Evolutionary conservation across 2,329 filamentous ascomycete species (phyloP).

Genomic region (Septoria petroselini): DNA sequence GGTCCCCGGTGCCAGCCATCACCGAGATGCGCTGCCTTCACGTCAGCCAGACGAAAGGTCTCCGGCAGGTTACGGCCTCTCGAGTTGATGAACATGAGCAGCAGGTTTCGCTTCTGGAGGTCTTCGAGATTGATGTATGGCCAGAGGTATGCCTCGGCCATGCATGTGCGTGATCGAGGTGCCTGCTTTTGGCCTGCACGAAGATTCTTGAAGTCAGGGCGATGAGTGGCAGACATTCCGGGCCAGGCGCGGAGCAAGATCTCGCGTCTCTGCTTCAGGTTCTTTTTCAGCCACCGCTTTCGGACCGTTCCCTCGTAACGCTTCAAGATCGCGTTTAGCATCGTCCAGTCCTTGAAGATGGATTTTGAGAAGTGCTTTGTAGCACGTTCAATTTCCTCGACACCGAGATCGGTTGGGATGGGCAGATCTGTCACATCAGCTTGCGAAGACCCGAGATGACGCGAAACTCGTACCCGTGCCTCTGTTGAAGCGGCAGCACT

Average conservation of each 20-base stretch:
- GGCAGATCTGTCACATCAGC: conserved; percentile 23
- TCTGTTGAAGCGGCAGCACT: conserved; percentile 26
- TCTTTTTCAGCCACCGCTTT: conserved; percentile 57
- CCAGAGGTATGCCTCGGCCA: conserved; percentile 45
- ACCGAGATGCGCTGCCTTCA: conserved; percentile 38
- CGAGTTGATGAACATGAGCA: conserved; percentile 54
- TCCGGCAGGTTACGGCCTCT: conserved; percentile 49
- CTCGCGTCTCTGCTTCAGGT: conserved; percentile 44
- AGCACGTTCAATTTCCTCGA: conserved; percentile 27
- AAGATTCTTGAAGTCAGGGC: conserved; percentile 50
- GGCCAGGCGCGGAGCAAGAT: conserved; percentile 52
- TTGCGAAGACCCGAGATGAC: neutral
- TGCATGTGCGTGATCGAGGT: conserved; percentile 21
- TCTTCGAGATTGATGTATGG: conserved; percentile 60
- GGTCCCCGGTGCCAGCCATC: conserved; percentile 18
- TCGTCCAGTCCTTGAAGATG: conserved; percentile 41
- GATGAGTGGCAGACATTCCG: conserved; percentile 49
- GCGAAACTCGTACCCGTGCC: conserved; percentile 16
- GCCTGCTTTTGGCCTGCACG: conserved; percentile 26
- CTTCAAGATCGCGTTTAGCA: conserved; percentile 45
- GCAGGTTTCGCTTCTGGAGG: conserved; percentile 43
- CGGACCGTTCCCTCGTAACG: conserved; percentile 53
- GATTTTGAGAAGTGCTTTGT: conserved; percentile 25
- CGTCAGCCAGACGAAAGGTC: conserved; percentile 50
- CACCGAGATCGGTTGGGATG: conserved; percentile 19